Conservation (phyloP, 2,329 filamentous ascomycete genomes). For the Phyllosticta capitalensis region DNA sequence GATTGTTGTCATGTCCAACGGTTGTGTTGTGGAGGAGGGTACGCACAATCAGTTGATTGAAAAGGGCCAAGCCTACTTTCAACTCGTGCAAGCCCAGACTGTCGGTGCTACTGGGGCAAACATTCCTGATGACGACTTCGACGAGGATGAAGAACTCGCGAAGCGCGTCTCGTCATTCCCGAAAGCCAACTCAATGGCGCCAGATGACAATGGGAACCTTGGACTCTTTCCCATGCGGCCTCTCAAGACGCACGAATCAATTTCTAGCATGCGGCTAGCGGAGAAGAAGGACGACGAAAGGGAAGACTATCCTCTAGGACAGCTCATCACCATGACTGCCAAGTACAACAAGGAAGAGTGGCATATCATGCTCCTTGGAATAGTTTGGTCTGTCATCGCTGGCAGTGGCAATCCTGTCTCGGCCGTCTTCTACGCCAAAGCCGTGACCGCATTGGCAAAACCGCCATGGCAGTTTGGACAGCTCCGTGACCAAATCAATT, state of each 20-base stretch:
- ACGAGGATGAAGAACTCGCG: conserved; percentile 26
- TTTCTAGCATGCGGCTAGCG: conserved; percentile 62
- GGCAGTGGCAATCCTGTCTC: conserved; percentile 71
- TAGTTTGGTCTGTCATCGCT: conserved; percentile 65
- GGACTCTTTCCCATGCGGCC: conserved; percentile 31
- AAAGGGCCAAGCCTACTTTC: conserved; percentile 61
- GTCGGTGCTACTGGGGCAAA: conserved; percentile 56
- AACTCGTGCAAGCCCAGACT: conserved; percentile 74
- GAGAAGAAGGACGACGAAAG: conserved; percentile 41
- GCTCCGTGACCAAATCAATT: conserved; percentile 63
- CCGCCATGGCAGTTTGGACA: conserved; percentile 42
- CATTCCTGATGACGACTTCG: conserved; percentile 40
- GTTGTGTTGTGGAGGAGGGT: conserved; percentile 76
- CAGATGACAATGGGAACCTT: conserved; percentile 50
- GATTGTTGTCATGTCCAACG: conserved; percentile 78
- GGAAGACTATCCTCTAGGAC: conserved; percentile 59
- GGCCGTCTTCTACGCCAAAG: conserved; percentile 80
- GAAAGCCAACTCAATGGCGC: conserved; percentile 38
- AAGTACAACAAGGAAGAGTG: conserved; percentile 70
- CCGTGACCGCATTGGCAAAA: conserved; percentile 62
- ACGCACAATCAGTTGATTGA: conserved; percentile 69
- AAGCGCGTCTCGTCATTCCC: conserved; percentile 17
- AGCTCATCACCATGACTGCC: conserved; percentile 67
- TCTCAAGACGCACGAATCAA: conserved; percentile 44
- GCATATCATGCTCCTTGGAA: conserved; percentile 60